These are phyloP conservation scores for Kodamaea arcana DNA, from an alignment of 1,139 yeast genomes.

Conservation along the genomic window DNA sequence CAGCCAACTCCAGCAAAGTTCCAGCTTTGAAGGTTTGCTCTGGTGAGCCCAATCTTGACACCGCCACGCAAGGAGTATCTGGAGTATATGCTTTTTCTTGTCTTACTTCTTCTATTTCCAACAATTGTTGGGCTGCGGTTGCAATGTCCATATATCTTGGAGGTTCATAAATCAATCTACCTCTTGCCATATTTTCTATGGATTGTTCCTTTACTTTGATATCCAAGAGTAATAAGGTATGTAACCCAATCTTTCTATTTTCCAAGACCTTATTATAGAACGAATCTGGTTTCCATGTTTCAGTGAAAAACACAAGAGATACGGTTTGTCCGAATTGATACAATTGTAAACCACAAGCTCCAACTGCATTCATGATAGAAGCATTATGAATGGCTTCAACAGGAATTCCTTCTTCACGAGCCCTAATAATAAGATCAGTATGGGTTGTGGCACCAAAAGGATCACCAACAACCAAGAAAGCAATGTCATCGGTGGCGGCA, in stretches of 20 bases:
- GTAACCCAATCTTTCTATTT: conserved; percentile 85
- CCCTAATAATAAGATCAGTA: conserved; percentile 87
- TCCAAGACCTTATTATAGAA: conserved; percentile 88
- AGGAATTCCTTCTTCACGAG: conserved; percentile 73
- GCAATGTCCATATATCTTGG: conserved; percentile 94
- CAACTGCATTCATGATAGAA: conserved; percentile 96
- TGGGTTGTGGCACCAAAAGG: conserved; percentile 98
- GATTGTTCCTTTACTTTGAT: conserved; percentile 97
- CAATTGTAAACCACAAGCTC: conserved; percentile 93
- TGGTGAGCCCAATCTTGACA: conserved; percentile 87
- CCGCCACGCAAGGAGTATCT: conserved; percentile 89
- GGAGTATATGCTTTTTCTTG: conserved; percentile 74
- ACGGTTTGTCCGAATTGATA: conserved; percentile 97
- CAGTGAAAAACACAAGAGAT: conserved; percentile 92
- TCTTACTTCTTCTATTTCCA: conserved; percentile 80
- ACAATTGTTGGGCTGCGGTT: conserved; percentile 81
- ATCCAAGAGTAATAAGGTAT: conserved; percentile 81
- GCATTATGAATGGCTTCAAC: conserved; percentile 92
- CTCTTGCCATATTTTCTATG: conserved; percentile 90
- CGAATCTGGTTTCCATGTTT: conserved; percentile 92
- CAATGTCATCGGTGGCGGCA: conserved; percentile 79
- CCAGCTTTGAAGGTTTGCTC: conserved; percentile 81
- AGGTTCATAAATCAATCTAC: conserved; percentile 88
- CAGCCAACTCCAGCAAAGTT: conserved; percentile 66
- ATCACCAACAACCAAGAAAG: conserved; percentile 94